Evolutionary conservation across 2,329 filamentous ascomycete genomes (phyloP).

Genomic region (Pyricularia grisea): DNA sequence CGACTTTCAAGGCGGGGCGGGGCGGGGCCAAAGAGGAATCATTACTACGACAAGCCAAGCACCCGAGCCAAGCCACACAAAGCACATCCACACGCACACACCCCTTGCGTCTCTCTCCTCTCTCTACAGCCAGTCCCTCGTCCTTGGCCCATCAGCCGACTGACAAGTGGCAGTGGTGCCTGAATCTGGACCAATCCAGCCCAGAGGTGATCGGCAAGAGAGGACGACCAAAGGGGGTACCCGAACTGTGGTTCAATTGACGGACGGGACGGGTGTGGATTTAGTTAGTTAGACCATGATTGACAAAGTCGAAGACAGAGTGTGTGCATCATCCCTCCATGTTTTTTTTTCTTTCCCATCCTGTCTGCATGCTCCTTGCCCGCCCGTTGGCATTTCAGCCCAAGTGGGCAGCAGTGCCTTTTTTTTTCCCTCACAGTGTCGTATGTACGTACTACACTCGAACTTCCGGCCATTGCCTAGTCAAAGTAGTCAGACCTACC

Average conservation of each 20-base stretch:
- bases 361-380: not conserved
- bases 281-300: not conserved
- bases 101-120: not conserved
- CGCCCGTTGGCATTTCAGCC: not conserved
- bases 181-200: conserved; percentile 1
- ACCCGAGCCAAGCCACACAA: not conserved
- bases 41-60: not conserved
- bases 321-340: not conserved
- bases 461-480: not conserved
- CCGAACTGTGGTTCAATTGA: not conserved
- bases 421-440: not conserved
- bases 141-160: not conserved
- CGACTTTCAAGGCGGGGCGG: not conserved
- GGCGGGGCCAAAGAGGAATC: not conserved
- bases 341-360: not conserved
- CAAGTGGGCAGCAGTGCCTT: not conserved
- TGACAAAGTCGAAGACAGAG: not conserved
- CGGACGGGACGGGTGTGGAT: not conserved
- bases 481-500: not conserved
- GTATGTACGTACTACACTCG: not conserved
- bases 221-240: not conserved
- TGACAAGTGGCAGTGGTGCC: conserved; percentile 4
- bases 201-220: not conserved
- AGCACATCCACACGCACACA: not conserved
- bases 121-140: not conserved